Evolutionary conservation across 1,284 basidiomycete species (phyloP).

Genomic region (Cryptococcus sp.): DNA sequence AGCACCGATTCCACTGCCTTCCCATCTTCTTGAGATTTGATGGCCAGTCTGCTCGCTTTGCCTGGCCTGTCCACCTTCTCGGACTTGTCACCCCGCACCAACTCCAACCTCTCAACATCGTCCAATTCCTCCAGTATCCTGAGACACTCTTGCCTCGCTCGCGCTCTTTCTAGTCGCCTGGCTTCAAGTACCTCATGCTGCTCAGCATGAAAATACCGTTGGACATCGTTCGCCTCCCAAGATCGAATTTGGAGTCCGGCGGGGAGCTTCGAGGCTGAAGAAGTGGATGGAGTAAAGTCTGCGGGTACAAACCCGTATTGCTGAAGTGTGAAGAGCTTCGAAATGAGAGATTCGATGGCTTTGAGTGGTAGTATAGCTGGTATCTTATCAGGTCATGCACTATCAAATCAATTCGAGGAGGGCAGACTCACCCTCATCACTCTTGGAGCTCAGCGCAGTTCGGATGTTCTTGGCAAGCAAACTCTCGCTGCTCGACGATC

Average conservation of each 20-base stretch:
- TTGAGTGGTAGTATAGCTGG: conserved; percentile 27
- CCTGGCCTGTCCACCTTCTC: conserved; percentile 20
- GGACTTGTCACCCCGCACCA: conserved; percentile 33
- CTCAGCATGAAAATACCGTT: conserved; percentile 33
- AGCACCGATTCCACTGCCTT: conserved; percentile 11
- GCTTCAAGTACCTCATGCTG: conserved; percentile 19
- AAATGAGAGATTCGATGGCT: conserved; percentile 26
- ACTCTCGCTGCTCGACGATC: conserved; percentile 28
- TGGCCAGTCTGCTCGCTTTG: conserved; percentile 6
- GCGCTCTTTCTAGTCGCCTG: conserved; percentile 26
- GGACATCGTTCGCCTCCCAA: conserved; percentile 43
- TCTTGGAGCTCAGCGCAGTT: conserved; percentile 20
- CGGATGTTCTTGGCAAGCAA: conserved; percentile 39
- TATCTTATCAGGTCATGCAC: neutral
- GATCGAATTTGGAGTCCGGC: conserved; percentile 39
- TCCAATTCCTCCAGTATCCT: conserved; percentile 30
- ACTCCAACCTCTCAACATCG: conserved; percentile 34
- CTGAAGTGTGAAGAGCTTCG: conserved; percentile 34
- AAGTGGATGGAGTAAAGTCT: conserved; percentile 32
- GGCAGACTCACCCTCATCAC: conserved; percentile 20
- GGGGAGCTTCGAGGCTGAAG: conserved; percentile 28
- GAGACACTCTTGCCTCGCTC: conserved; percentile 34
- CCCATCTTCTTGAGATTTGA: conserved; percentile 12
- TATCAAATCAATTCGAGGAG: neutral
- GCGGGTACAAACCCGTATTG: conserved; percentile 41